These are phyloP conservation scores for Boletus patriciae DNA, from an alignment of 768 basidiomycete genomes.

Conservation along the genomic window DNA sequence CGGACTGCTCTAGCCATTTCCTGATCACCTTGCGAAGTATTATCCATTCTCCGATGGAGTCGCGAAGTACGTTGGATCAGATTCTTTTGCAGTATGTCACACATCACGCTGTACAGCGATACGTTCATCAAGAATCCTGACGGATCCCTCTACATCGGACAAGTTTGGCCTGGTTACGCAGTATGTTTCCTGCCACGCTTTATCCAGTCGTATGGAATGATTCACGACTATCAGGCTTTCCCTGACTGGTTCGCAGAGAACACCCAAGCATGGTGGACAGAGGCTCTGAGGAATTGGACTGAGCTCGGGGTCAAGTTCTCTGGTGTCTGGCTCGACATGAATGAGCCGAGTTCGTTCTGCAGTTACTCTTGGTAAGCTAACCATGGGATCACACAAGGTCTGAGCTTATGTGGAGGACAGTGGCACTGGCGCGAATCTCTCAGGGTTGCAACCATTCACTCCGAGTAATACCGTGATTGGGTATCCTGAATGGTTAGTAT, in stretches of 20 bases:
- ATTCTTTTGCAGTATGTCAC: neutral
- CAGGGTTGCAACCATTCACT: conserved; percentile 57
- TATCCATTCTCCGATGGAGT: conserved; percentile 63
- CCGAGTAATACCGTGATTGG: conserved; percentile 47
- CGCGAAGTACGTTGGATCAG: conserved; percentile 44
- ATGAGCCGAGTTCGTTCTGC: conserved; percentile 66
- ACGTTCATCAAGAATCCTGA: conserved; percentile 77
- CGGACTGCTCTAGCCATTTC: neutral
- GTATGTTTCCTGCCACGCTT: conserved; percentile 33
- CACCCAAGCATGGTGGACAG: conserved; percentile 59
- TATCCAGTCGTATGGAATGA: neutral
- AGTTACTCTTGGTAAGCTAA: conserved; percentile 52
- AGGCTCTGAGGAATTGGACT: conserved; percentile 57
- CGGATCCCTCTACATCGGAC: conserved; percentile 67
- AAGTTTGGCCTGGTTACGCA: conserved; percentile 78
- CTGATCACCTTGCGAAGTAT: conserved; percentile 45
- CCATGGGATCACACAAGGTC: neutral
- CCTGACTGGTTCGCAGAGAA: conserved; percentile 62
- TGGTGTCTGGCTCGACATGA: conserved; percentile 73
- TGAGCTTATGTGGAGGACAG: conserved; percentile 8
- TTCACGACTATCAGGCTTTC: conserved; percentile 41
- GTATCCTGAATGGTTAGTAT: conserved; percentile 66
- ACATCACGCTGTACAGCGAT: conserved; percentile 40
- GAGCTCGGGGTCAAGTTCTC: conserved; percentile 53
- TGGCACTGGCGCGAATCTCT: conserved; percentile 56